Percentiles rank a stretch among this genome's conserved stretches.
These are phyloP conservation scores for Phoma sp. DNA, from an alignment of 2,329 filamentous ascomycete species.

Conservation along the genomic window DNA sequence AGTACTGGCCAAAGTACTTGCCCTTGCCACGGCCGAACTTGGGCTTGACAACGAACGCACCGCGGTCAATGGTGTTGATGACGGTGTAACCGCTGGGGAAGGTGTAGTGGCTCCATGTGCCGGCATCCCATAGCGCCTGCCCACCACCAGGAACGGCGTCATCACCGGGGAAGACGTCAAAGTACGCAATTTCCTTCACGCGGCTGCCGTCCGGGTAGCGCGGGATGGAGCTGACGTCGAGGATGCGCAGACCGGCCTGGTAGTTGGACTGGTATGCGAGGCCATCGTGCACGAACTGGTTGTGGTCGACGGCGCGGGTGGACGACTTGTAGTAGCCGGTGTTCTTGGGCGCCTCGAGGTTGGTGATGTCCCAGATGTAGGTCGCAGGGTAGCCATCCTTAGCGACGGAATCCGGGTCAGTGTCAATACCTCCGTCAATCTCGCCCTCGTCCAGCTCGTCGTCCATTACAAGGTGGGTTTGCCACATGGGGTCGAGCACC, in stretches of 20 bases:
- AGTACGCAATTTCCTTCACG: constrained; percentile 53
- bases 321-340: constrained; percentile 52
- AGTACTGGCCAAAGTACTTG: constrained; percentile 32
- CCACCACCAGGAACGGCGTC: constrained; percentile 44
- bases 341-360: constrained; percentile 45
- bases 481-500: constrained; percentile 52
- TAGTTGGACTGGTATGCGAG: constrained; percentile 54
- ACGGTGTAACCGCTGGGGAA: constrained; percentile 53
- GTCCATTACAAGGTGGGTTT: constrained; percentile 46
- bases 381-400: constrained; percentile 46
- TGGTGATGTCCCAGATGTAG: constrained; percentile 48
- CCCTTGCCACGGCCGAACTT: constrained; percentile 35
- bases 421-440: constrained; percentile 25
- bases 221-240: constrained; percentile 51
- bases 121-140: constrained; percentile 49
- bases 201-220: constrained; percentile 44
- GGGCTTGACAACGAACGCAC: constrained; percentile 46
- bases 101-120: constrained; percentile 52
- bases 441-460: constrained; percentile 49
- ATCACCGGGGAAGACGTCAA: constrained; percentile 52
- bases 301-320: constrained; percentile 52
- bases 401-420: constrained; percentile 35
- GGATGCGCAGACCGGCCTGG: constrained; percentile 51
- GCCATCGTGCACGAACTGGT: constrained; percentile 54
- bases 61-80: constrained; percentile 58